These are phyloP conservation scores for Acacia concinna DNA, from an alignment of 331 rosid genomes.

Conservation along the genomic window DNA sequence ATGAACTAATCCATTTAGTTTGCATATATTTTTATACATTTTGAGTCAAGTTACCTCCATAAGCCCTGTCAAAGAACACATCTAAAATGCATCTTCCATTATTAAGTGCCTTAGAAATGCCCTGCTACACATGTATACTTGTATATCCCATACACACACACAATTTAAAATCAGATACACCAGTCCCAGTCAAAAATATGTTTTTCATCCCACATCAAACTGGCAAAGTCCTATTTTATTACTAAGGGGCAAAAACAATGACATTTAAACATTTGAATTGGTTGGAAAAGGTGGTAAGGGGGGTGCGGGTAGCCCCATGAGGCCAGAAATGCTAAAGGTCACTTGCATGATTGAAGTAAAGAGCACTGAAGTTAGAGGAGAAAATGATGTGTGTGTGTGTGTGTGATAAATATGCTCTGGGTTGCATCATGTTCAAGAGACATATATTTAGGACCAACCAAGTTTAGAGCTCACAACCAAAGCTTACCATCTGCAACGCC, in stretches of 20 bases:
- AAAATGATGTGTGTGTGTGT: too few relatives aligned
- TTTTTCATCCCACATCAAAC: neutral
- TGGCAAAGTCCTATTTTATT: neutral
- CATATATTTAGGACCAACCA: neutral
- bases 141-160: neutral
- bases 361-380: neutral
- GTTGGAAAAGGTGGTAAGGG: neutral
- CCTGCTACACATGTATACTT: neutral
- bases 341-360: neutral
- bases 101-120: neutral
- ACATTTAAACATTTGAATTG: neutral
- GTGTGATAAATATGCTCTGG: too few relatives aligned
- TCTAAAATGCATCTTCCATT: neutral
- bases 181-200: neutral
- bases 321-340: neutral
- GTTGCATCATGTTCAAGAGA: neutral
- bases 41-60: neutral
- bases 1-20: neutral
- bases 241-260: neutral
- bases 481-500: neutral
- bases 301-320: neutral
- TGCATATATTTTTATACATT: neutral
- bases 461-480: too few relatives aligned
- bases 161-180: neutral
- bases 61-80: neutral